These are phyloP conservation scores for Aspergillus steynii DNA, from an alignment of 495 filamentous ascomycete species.

Conservation along the genomic window DNA sequence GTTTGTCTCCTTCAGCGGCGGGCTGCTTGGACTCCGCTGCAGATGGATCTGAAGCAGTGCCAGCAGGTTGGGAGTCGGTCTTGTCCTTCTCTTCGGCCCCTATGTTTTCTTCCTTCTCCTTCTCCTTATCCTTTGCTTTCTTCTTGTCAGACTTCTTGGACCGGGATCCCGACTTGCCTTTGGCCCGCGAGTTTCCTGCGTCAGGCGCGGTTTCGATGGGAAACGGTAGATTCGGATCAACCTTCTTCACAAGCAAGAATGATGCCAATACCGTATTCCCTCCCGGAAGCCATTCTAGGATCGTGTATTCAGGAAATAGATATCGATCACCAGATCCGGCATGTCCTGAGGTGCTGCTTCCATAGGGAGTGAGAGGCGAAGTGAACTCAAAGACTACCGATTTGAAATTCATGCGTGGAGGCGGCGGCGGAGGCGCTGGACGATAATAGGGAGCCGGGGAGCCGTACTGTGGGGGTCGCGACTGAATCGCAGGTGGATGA, in stretches of 20 bases:
- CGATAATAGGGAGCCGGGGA: slow-evolving; percentile 41
- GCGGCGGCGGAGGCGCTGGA: slow-evolving; percentile 30
- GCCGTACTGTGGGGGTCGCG: slow-evolving; percentile 38
- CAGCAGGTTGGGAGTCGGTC: background rate
- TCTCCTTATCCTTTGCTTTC: slow-evolving; percentile 9
- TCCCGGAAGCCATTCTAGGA: slow-evolving; percentile 68
- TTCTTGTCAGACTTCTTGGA: slow-evolving; percentile 34
- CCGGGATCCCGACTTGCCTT: slow-evolving; percentile 35
- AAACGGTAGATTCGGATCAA: slow-evolving; percentile 47
- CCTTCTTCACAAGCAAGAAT: slow-evolving; percentile 51
- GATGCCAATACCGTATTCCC: slow-evolving; percentile 52
- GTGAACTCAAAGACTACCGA: slow-evolving; percentile 83
- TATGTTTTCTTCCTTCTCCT: slow-evolving; percentile 26
- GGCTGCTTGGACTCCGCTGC: slow-evolving; percentile 18
- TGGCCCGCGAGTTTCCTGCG: slow-evolving; percentile 24
- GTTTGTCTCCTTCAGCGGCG: slow-evolving; percentile 12
- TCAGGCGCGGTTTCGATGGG: slow-evolving; percentile 36
- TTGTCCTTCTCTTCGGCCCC: background rate
- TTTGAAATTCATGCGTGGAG: slow-evolving; percentile 58
- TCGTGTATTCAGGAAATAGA: slow-evolving; percentile 81
- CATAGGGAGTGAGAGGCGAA: slow-evolving; percentile 48
- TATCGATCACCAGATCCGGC: slow-evolving; percentile 80
- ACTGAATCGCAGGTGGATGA: slow-evolving; percentile 38
- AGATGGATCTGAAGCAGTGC: slow-evolving; percentile 2
- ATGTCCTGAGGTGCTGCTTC: slow-evolving; percentile 56